These are phyloP conservation scores for Amylostereum chailletii DNA, from an alignment of 1,284 basidiomycete genomes.

Conservation along the genomic window DNA sequence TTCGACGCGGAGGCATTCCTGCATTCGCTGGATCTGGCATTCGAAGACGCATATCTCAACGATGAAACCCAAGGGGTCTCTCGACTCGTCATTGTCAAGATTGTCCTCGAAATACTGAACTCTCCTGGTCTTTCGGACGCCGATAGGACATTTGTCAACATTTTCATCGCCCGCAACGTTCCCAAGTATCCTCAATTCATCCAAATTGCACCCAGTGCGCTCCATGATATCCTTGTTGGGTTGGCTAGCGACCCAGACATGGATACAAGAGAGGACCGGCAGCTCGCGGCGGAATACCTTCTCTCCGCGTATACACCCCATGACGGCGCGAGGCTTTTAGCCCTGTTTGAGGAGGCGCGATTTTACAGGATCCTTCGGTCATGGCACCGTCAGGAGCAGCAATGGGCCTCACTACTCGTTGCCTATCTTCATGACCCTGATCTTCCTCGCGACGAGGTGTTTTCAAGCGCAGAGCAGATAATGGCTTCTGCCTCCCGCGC, in stretches of 20 bases:
- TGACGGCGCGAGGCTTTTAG: slow-evolving; percentile 60
- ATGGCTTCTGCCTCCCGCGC: slow-evolving; percentile 35
- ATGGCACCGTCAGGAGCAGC: slow-evolving; percentile 68
- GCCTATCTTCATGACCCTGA: slow-evolving; percentile 76
- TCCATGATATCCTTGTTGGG: slow-evolving; percentile 72
- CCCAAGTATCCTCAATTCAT: slow-evolving; percentile 96
- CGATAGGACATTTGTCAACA: slow-evolving; percentile 81
- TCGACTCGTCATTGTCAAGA: slow-evolving; percentile 79
- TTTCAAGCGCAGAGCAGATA: slow-evolving; percentile 57
- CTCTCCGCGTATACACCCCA: slow-evolving; percentile 86
- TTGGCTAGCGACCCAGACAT: slow-evolving; percentile 69
- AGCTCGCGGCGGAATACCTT: slow-evolving; percentile 93
- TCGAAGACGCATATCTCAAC: slow-evolving; percentile 90
- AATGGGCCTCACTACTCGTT: slow-evolving; percentile 69
- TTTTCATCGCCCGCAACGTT: slow-evolving; percentile 94
- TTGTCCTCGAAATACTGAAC: slow-evolving; percentile 71
- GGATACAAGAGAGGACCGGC: slow-evolving; percentile 84
- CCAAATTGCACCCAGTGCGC: slow-evolving; percentile 53
- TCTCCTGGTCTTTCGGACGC: slow-evolving; percentile 44
- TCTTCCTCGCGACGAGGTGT: slow-evolving; percentile 51
- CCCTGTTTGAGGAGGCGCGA: slow-evolving; percentile 72
- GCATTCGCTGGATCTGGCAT: slow-evolving; percentile 89
- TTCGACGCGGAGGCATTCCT: slow-evolving; percentile 95
- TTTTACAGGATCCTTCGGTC: slow-evolving; percentile 88
- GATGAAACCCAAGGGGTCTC: slow-evolving; percentile 60